Evolutionary conservation across 257 asterid species (phyloP), one percentile per base, ranked within the genome.

Genomic region (Ajuga chamaepitys): DNA sequence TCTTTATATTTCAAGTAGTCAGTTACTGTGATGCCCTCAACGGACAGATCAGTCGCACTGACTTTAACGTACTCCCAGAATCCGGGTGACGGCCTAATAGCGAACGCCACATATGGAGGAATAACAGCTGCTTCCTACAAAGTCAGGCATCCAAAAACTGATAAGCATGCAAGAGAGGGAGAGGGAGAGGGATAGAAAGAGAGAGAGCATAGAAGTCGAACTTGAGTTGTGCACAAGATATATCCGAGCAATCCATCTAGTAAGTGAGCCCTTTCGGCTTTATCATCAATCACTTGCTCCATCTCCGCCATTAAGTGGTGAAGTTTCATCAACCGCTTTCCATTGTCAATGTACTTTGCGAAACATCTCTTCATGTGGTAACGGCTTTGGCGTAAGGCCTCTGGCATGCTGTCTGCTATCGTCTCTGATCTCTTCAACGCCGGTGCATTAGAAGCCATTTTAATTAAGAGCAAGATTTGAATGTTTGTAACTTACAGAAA

Each of bases 361-460:
- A 92, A 92, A 80, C 98, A 92, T 45, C 78, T 88, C 87, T 82
- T 89, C 97, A 87, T 87, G 74, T 92, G 95, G 77, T 85, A 83
- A 56, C 88, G 83, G 86, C 95, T 92, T 70, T 89, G 93, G 75
- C 92, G 81, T 9, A 89, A 69, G 52, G 98, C 95, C 77, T 92
- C 97, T 4, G 97, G 96, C 98, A 91, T 88, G 79, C 81, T 83
- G 55, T 85, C 95, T 7, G 81, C 85, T 54, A 87, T 80, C 4
- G 95, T 63, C 9, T 86, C 95, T 1, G 95, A 83, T 66, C 91
- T 82, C 64, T 80, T 81, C 78, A 87, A 64, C 48, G 83, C 81
- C 12, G 86, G 81, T 47, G 82, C 65, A 46, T 47, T 74, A 0
- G 81, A 71, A 62, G 86, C 83, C 89, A 82, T 87, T 77, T 45